Evolutionary conservation across 2,329 filamentous ascomycete genomes (phyloP), one percentile per base, ranked within the genome.

Genomic region (Moelleriella libera): DNA sequence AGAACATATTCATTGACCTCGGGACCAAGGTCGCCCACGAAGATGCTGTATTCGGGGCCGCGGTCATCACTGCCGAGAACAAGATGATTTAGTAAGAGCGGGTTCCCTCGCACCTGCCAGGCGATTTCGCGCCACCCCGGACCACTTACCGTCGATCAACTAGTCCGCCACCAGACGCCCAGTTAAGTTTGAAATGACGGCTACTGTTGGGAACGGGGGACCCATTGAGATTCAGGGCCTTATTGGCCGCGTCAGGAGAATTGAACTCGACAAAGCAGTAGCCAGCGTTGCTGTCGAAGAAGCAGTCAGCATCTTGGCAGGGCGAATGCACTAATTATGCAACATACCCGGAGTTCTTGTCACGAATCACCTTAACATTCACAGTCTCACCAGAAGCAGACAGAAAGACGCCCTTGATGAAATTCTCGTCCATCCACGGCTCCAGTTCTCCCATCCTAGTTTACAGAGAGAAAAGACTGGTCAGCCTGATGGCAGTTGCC

Each of bases 401-500:
- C 53, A 72, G 62, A 77, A 88, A 97, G 43, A 97, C 81, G 57
- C 85, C 92, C 68, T 94, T 89, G 62, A 98, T 86, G 66, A 97
- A 98, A 69, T 90, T 94, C 72, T 98, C 92, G 59, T 98, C 92
- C 70, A 98, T 97, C 92, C 92, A 98, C 30, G 88, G 87, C 68
- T 97, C 90, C 53, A 98, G 83, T 66, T 98, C 92, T 57, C 92
- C 92, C 92, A 98, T 98, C 90, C 89, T 95, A 52, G 28, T 40
- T 30, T 1, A 6, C 5, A 2, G 34, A 2, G 34, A 61, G 8
- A 62, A 52, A n/a, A 37, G 8, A 37, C 8, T 37, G 8, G 34
- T 41, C 40, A 41, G 40, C 7, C 40, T 21, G 40, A n/a, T n/a
- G 40, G 40, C 9, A 14, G 2, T 21, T n/a, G 40, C 40, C 9